Percentiles rank a stretch among this genome's conserved stretches.
Evolutionary conservation across 805 yeast genomes (phyloP).

Genomic region (Lachancea sp.): DNA sequence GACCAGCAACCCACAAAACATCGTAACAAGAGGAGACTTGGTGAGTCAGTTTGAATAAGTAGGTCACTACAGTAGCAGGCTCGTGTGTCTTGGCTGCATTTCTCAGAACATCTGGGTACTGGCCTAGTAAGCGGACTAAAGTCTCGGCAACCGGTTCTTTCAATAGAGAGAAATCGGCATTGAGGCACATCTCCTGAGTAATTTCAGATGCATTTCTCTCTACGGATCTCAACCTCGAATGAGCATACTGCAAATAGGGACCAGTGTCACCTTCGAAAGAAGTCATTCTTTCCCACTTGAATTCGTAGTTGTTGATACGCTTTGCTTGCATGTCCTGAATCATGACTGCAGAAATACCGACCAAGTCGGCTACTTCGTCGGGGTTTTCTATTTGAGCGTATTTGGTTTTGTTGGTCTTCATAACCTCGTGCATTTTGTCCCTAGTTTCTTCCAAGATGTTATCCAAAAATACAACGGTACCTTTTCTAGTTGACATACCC

Average conservation of each 20-base stretch:
- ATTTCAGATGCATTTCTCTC: constrained; percentile 70
- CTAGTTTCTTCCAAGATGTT: constrained; percentile 88
- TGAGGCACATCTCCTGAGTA: constrained; percentile 36
- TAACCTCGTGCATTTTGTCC: constrained; percentile 91
- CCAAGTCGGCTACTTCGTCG: constrained; percentile 87
- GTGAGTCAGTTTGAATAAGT: constrained; percentile 85
- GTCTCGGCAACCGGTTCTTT: constrained; percentile 64
- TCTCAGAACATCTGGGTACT: constrained; percentile 85
- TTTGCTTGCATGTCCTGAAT: constrained; percentile 98
- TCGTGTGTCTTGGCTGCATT: constrained; percentile 79
- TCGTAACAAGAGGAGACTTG: constrained; percentile 95
- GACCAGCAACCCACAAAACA: constrained; percentile 95
- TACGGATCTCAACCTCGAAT: constrained; percentile 91
- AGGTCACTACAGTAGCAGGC: constrained; percentile 92
- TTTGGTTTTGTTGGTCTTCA: constrained; percentile 86
- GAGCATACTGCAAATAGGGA: constrained; percentile 97
- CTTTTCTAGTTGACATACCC: constrained; percentile 98
- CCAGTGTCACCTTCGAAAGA: constrained; percentile 99
- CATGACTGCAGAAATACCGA: constrained; percentile 97
- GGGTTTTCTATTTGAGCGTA: constrained; percentile 92
- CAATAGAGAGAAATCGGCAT: constrained; percentile 55
- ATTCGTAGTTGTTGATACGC: constrained; percentile 91
- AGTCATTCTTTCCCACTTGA: constrained; percentile 97
- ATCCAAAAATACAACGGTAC: constrained; percentile 97
- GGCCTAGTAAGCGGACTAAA: constrained; percentile 72